phyloP scores from a whole-genome alignment of 768 basidiomycete genomes.

The Lentinula raphanica region DNA sequence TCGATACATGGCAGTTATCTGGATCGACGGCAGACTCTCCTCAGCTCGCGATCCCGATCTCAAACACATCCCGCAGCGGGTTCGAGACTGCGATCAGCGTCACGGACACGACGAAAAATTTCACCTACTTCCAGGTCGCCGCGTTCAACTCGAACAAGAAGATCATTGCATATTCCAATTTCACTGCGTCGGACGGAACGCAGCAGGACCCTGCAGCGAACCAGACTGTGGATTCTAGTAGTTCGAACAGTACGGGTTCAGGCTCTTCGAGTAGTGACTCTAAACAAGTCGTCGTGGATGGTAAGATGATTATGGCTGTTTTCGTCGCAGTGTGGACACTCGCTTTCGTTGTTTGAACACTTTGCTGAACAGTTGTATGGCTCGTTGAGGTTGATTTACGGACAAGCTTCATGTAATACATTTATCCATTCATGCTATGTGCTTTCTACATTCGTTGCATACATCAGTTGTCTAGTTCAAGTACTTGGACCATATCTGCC shows the following conservation, averaged over 20 bases:
- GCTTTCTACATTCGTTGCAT: no score
- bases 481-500: not conserved
- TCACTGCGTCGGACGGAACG: conserved; percentile 2
- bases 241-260: not conserved
- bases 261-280: not conserved
- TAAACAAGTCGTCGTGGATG: not conserved
- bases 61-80: conserved; percentile 7
- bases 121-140: conserved; percentile 1
- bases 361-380: not conserved
- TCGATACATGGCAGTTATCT: conserved; percentile 8
- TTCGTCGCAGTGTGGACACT: not conserved
- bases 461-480: no score
- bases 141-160: not conserved
- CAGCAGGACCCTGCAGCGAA: not conserved
- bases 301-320: not conserved
- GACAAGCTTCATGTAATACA: no score
- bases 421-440: no score
- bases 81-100: conserved; percentile 13
- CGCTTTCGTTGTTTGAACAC: not conserved
- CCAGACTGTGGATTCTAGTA: conserved; percentile 1
- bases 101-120: not conserved
- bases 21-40: conserved; percentile 1
- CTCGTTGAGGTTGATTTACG: not conserved
- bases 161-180: not conserved
- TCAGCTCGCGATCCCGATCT: not conserved